Conservation (phyloP, 768 basidiomycete species). For the Lentinus brumalis region DNA sequence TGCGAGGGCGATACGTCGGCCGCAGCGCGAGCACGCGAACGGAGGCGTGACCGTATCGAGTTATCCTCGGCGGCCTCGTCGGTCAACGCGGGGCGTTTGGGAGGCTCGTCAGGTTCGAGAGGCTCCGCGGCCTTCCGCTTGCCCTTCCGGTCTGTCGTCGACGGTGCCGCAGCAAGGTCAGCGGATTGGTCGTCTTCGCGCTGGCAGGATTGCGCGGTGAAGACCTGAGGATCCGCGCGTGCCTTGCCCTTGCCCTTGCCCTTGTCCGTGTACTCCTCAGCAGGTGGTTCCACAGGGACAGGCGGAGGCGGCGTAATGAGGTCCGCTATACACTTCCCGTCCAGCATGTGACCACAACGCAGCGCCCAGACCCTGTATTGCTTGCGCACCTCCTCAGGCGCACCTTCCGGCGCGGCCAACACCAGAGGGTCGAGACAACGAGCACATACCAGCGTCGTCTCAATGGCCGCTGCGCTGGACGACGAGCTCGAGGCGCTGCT, state of each 20-base stretch:
- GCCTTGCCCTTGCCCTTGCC: conserved; percentile 41
- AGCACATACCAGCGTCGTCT: conserved; percentile 63
- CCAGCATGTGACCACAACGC: conserved; percentile 76
- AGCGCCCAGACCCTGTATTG: conserved; percentile 65
- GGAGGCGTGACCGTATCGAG: conserved; percentile 60
- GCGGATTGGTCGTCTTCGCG: not conserved
- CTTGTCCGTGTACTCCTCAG: conserved; percentile 34
- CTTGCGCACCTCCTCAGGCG: conserved; percentile 40
- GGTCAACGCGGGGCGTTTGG: conserved; percentile 10
- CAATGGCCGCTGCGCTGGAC: conserved; percentile 34
- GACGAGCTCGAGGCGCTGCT: conserved; percentile 24
- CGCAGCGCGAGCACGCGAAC: conserved; percentile 42
- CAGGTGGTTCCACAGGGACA: not conserved
- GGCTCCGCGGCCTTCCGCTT: conserved; percentile 21
- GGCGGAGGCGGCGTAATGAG: conserved; percentile 48
- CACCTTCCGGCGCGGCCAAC: conserved; percentile 44
- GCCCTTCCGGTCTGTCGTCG: conserved; percentile 10
- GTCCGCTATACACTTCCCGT: conserved; percentile 70
- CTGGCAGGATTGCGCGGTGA: not conserved
- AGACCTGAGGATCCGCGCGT: conserved; percentile 4
- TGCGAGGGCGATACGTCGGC: conserved; percentile 14
- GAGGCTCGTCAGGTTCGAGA: conserved; percentile 3
- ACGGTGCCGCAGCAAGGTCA: conserved; percentile 23
- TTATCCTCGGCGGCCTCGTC: conserved; percentile 25
- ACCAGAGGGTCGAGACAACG: conserved; percentile 66